phyloP scores from a whole-genome alignment of 768 basidiomycete genomes.

The Boletus vinaceobasis region DNA sequence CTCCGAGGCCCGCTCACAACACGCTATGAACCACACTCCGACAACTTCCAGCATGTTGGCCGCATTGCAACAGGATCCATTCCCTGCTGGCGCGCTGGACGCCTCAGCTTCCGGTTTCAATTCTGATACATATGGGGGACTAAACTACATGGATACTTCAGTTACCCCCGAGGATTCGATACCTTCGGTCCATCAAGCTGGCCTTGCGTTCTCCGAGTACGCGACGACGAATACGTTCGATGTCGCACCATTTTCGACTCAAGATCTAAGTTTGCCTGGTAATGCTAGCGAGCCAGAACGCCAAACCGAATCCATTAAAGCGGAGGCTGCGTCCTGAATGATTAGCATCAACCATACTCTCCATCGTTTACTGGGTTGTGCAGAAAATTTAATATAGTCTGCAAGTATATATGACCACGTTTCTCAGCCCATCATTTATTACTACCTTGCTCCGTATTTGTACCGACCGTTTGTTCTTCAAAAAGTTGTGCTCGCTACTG shows the following conservation, averaged over 20 bases:
- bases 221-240: conserved; percentile 64
- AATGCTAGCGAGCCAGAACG: conserved; percentile 58
- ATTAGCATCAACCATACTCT: conserved; percentile 17
- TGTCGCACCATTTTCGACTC: conserved; percentile 61
- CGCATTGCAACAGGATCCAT: conserved; percentile 75
- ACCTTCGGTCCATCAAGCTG: conserved; percentile 55
- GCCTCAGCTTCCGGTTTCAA: conserved; percentile 58
- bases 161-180: conserved; percentile 63
- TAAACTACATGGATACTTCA: conserved; percentile 76
- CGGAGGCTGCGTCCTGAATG: conserved; percentile 47
- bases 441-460: conserved; percentile 37
- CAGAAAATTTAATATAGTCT: conserved; percentile 30
- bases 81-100: conserved; percentile 64
- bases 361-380: conserved; percentile 25
- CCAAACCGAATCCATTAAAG: conserved; percentile 63
- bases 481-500: conserved; percentile 36
- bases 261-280: conserved; percentile 60
- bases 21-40: conserved; percentile 74
- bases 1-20: conserved; percentile 59
- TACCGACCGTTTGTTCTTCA: conserved; percentile 33
- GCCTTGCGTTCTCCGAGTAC: conserved; percentile 71
- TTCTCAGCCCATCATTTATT: conserved; percentile 35
- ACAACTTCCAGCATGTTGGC: conserved; percentile 91
- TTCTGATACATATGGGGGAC: conserved; percentile 63
- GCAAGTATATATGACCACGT: conserved; percentile 34